Percentiles rank a stretch among this genome's conserved stretches.
Conservation (phyloP, 2,329 filamentous ascomycete genomes). For the Penicillium sp. region DNA sequence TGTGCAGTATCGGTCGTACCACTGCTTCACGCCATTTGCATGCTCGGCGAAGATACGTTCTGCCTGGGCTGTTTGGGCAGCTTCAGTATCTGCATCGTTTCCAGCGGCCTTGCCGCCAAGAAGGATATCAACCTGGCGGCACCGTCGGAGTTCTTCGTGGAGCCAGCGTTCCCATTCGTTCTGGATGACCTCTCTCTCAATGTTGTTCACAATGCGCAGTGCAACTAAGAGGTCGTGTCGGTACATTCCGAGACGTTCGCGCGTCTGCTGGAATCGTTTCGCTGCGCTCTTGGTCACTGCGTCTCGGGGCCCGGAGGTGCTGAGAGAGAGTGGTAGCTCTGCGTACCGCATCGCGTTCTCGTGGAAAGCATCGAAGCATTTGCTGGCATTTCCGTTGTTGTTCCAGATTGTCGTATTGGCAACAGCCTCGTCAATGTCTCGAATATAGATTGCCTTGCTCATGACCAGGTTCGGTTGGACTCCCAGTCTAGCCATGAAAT, state of each 20-base stretch:
- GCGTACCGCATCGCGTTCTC: slow-evolving; percentile 37
- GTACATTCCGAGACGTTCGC: slow-evolving; percentile 76
- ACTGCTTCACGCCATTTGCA: slow-evolving; percentile 47
- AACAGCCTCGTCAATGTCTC: slow-evolving; percentile 67
- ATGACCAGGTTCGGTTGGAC: slow-evolving; percentile 73
- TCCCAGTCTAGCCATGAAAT: slow-evolving; percentile 76
- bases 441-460: slow-evolving; percentile 78
- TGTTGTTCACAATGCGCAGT: slow-evolving; percentile 79
- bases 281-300: slow-evolving; percentile 33
- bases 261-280: slow-evolving; percentile 67
- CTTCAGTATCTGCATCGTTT: slow-evolving; percentile 18
- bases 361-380: slow-evolving; percentile 44
- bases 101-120: slow-evolving; percentile 28
- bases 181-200: slow-evolving; percentile 78
- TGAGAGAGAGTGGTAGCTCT: slow-evolving; percentile 29
- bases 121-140: slow-evolving; percentile 57
- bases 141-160: slow-evolving; percentile 68
- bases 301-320: slow-evolving; percentile 26
- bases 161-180: slow-evolving; percentile 96
- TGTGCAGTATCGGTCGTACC: slow-evolving; percentile 58
- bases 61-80: slow-evolving; percentile 22
- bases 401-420: slow-evolving; percentile 32
- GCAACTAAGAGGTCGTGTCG: slow-evolving; percentile 87
- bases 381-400: slow-evolving; percentile 26
- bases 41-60: slow-evolving; percentile 30